Conservation (phyloP, 2,329 filamentous ascomycete species). For the Domatiomyces catenatus region DNA sequence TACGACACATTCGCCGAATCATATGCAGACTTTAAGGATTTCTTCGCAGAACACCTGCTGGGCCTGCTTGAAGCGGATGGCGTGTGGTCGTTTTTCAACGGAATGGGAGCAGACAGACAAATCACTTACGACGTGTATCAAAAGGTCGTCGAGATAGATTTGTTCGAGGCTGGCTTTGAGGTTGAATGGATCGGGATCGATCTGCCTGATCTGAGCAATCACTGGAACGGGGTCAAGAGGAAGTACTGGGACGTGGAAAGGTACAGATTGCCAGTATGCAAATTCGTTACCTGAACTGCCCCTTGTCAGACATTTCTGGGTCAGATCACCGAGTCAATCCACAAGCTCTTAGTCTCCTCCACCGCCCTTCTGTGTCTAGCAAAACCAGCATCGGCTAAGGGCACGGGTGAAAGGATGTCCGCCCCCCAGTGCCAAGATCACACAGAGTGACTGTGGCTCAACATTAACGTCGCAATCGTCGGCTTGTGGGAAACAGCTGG, state of each 20-base stretch:
- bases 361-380: too few species aligned
- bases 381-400: too few species aligned
- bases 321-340: too few species aligned
- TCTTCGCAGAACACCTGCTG: conserved; percentile 79
- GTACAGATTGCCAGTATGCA: conserved; percentile 29
- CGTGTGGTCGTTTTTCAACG: conserved; percentile 50
- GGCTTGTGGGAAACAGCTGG: conserved; percentile 45
- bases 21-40: conserved; percentile 67
- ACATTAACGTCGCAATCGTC: conserved; percentile 48
- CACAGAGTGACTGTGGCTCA: conserved; percentile 45
- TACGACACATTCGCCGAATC: conserved; percentile 97
- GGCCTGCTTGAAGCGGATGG: conserved; percentile 53
- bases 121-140: conserved; percentile 95
- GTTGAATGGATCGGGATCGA: conserved; percentile 68
- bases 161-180: conserved; percentile 77
- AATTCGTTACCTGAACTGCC: conserved; percentile 9
- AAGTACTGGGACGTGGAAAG: conserved; percentile 74
- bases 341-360: too few species aligned
- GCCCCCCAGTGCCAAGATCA: too few species aligned
- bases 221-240: conserved; percentile 78
- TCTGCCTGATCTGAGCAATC: conserved; percentile 58
- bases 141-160: conserved; percentile 79
- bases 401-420: too few species aligned
- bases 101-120: conserved; percentile 77
- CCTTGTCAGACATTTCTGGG: too few species aligned